phyloP scores from a whole-genome alignment of 176 grass and related monocot species.

The Carex scoparia region DNA sequence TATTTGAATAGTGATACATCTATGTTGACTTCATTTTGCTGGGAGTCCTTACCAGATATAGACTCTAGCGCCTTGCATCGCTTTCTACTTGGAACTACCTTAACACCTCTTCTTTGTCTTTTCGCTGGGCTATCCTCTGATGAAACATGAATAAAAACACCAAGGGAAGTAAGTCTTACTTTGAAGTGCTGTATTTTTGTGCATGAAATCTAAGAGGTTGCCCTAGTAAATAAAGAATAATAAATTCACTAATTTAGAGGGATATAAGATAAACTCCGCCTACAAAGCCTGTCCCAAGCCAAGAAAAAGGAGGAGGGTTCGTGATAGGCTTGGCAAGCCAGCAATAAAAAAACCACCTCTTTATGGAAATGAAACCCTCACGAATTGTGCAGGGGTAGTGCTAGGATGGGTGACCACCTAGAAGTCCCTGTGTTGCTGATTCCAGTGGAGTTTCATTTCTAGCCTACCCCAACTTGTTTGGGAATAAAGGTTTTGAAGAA shows the following conservation, averaged over 20 bases:
- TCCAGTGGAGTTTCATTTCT: no score
- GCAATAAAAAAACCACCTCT: no score
- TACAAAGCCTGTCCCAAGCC: no score
- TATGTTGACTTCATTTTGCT: not conserved
- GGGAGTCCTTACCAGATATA: constrained; percentile 33
- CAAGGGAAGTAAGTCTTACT: constrained; percentile 14
- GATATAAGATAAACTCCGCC: not conserved
- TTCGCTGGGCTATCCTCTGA: constrained; percentile 56
- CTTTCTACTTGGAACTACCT: constrained; percentile 43
- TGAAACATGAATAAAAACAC: constrained; percentile 19
- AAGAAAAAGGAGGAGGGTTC: no score
- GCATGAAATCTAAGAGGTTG: not conserved
- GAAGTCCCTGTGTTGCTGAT: no score
- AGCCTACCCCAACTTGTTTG: no score
- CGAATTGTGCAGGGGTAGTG: no score
- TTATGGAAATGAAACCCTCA: no score
- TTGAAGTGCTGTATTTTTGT: not conserved
- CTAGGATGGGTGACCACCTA: no score
- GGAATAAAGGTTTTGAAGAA: no score
- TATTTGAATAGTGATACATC: not conserved
- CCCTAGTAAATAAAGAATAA: not conserved
- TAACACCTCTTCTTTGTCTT: constrained; percentile 47
- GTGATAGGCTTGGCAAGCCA: no score
- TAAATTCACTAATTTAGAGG: not conserved
- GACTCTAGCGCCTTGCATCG: constrained; percentile 45